These are phyloP conservation scores for Aspergillus mulundensis DNA, from an alignment of 495 filamentous ascomycete species.

Conservation along the genomic window DNA sequence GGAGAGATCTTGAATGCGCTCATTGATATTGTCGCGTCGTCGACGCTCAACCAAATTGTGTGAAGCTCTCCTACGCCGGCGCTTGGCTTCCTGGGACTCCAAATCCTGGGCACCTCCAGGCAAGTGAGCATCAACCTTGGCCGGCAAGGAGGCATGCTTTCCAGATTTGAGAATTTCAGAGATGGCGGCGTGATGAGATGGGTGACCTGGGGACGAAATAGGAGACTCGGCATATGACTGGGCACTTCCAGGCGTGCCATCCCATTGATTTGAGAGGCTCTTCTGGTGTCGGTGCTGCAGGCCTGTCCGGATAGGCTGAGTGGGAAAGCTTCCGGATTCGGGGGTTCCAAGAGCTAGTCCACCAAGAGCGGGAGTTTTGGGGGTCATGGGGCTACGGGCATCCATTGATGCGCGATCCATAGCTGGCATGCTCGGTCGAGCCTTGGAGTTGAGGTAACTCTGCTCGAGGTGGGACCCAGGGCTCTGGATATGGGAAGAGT, in stretches of 20 bases:
- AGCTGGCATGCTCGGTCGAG: slow-evolving; percentile 55
- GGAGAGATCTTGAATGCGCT: slow-evolving; percentile 93
- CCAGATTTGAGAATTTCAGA: slow-evolving; percentile 66
- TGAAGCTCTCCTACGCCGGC: slow-evolving; percentile 82
- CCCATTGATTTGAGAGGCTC: slow-evolving; percentile 77
- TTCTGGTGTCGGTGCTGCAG: slow-evolving; percentile 70
- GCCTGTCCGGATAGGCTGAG: slow-evolving; percentile 68
- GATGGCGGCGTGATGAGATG: slow-evolving; percentile 57
- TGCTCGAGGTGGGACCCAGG: slow-evolving; percentile 54
- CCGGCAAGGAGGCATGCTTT: slow-evolving; percentile 65
- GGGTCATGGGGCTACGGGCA: slow-evolving; percentile 72
- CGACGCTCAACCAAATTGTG: slow-evolving; percentile 96
- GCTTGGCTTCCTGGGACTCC: slow-evolving; percentile 86
- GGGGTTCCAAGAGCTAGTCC: slow-evolving; percentile 57
- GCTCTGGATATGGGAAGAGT: slow-evolving; percentile 42
- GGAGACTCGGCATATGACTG: slow-evolving; percentile 80
- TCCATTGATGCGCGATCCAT: slow-evolving; percentile 69
- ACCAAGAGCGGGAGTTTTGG: slow-evolving; percentile 63
- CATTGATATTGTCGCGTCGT: slow-evolving; percentile 96
- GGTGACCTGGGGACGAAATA: slow-evolving; percentile 63
- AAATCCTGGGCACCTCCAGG: slow-evolving; percentile 48
- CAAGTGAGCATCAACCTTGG: slow-evolving; percentile 60
- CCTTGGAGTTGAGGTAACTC: slow-evolving; percentile 44
- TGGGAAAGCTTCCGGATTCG: slow-evolving; percentile 64
- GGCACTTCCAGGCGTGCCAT: slow-evolving; percentile 70